Evolutionary conservation across 352 stramenopile genomes (phyloP), one percentile per base, ranked within the genome.

Genomic region (Phytophthora cryptogea): DNA sequence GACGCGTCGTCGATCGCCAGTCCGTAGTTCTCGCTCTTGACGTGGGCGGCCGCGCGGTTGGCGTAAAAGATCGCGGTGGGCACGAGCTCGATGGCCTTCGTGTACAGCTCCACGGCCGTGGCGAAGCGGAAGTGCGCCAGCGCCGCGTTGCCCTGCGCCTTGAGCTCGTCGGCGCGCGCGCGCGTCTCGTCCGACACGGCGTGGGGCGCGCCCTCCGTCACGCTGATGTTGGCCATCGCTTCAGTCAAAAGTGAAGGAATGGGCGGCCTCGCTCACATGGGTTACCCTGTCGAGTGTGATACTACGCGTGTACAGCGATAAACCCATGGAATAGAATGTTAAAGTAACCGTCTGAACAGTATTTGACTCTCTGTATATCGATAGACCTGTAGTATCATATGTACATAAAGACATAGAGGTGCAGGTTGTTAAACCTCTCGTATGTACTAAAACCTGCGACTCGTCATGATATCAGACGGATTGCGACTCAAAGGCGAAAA

Each of bases 1-100:
- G 94, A 96, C 9, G 97, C 96, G 65, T 99, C 98, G 26, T 91
- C 74, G 47, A 99, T 98, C 8, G 98, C 98, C 5, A 99, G 74
- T 1, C 97, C 98, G 73, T 99, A 99, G 77, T 94, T 98, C 79
- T 99, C 97, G 54, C 97, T 95, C 70, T 98, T 98, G 61, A 99
- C 95, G 72, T 99, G 97, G 17, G 96, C 96, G 49, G 98, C 92
- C 5, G 97, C 96, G 20, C 95, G 85, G 75, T 98, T 98, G 41
- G 90, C 80, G 59, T 96, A 98, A 75, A 96, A 97, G 64, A 98
- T 96, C 30, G 94, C 90, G 13, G 86, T 97, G 10, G 91, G 90
- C 14, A 59, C 62, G 17, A 98, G 70, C 55, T 77, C 83, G 52
- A 98, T 97, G 14, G 92, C 94, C 40, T 86, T 64, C 44, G 88